Base-by-base conservation (phyloP, 805 yeast genomes). In the Suhomyces vadensis region DNA sequence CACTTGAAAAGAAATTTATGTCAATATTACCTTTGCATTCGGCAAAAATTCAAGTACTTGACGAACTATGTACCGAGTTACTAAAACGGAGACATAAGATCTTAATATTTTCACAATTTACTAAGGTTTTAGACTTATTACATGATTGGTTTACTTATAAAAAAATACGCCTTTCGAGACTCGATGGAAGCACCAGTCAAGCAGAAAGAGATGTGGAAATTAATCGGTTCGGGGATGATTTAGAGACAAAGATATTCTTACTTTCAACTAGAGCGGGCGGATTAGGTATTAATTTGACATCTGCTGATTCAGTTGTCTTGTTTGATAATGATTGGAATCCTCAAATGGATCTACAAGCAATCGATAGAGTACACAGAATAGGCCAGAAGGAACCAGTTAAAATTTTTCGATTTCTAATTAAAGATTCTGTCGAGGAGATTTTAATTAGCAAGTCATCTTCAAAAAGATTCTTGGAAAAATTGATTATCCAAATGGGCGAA, bases 291-390 rank as follows among this genome's bases (percentile, higher is more conserved):
- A 92, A 92, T 57, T 70, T 92, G 43, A 79, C 84, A 0, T 81
- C 85, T 0, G 96, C 98, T 0, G 97, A 94, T 51, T 83, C 95
- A 1, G 98, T 94, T 1, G 79, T 92, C 3, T 56, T 92, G 8
- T 90, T 88, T 58, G 99, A 92, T 57, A 85, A 89, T 44, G 99
- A 92, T 59, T 92, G 97, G 96, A 92, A 92, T 57, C 99, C 98
- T 0, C 97, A 92, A 58, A 95, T 89, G 49, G 98, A 92, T 64
- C 69, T 90, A 40, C 99, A 92, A 61, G 98, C 98, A 0, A 92
- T 92, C 81, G 98, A 91, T 56, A 74, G 99, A 43, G 95, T 87
- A 9, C 98, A 92, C 60, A 73, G 99, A 57, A 88, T 94, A 43
- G 98, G 98, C 0, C 99, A 92, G 61, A 74, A 70, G 1, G 81